Base-by-base conservation (phyloP, 768 basidiomycete species). In the Podaxis sp. region DNA sequence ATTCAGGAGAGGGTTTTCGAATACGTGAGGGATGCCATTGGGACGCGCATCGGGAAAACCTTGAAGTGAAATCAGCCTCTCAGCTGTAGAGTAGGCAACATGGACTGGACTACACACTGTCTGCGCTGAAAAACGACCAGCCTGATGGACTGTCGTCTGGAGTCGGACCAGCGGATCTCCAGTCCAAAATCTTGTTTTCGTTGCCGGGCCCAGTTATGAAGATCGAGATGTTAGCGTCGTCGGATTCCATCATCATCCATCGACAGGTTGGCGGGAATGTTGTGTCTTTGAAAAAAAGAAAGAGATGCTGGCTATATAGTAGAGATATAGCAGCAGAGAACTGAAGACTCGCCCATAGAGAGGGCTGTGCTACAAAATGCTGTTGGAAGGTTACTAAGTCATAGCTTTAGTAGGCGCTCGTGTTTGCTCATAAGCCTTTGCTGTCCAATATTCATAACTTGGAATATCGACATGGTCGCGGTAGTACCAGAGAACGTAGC, bases 231-330 rank as follows among this genome's bases (percentile, higher is more conserved):
- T 57, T 17, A n/a, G 22, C 4, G 41, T 58, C 20, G n/a, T 24
- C n/a, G 48, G 56, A n/a, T 40, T 37, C 48, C 61, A 62, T 62
- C 61, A 62, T 62, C 26, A 24, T 54, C 38, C 33, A 30, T n/a
- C n/a, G 15, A 48, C 17, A n/a, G 11, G n/a, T 20, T 17, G 22
- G 53, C 17, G 20, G 44, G 46, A 13, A 13, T 37, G 37, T 24
- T 24, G 7, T 51, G 24, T 40, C 36, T 40, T 24, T 7, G 26
- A 44, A 26, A 46, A 13, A 46, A 17, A 17, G 10, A 8, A 54
- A 30, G 36, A 50, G 57, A 8, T 11, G 41, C 8, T 4, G 44
- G 17, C 20, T 60, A 60, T 60, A 60, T 52, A 60, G 30, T 33
- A 33, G 48, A 20, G 8, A 37, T 17, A 11, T 46, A 62, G 54